Evolutionary conservation across 768 basidiomycete species (phyloP).

Genomic region (Leccinum uliginosum): DNA sequence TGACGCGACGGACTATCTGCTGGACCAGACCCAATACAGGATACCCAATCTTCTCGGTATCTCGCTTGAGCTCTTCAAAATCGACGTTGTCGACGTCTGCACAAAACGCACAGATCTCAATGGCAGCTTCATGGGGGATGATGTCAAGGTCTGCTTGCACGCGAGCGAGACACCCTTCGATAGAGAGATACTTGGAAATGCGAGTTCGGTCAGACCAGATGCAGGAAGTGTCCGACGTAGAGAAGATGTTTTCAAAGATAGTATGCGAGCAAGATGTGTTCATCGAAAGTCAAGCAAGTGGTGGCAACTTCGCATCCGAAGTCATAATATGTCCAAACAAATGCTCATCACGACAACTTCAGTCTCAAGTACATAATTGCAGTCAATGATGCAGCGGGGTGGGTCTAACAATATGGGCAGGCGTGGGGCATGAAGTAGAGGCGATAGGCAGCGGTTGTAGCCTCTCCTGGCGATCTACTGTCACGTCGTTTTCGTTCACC

Average conservation of each 20-base stretch:
- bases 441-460: too few species aligned
- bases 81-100: conserved; percentile 32
- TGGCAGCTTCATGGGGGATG: conserved; percentile 37
- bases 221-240: conserved; percentile 32
- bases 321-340: too few species aligned
- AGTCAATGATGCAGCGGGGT: too few species aligned
- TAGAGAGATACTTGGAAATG: conserved; percentile 21
- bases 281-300: too few species aligned
- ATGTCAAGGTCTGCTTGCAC: conserved; percentile 37
- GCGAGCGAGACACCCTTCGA: conserved; percentile 33
- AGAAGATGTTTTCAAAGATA: conserved; percentile 40
- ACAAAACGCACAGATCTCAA: conserved; percentile 34
- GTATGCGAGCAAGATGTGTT: conserved; percentile 3
- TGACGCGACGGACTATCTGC: conserved; percentile 39
- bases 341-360: too few species aligned
- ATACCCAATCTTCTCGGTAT: conserved; percentile 42
- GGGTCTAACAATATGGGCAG: too few species aligned
- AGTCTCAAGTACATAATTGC: too few species aligned
- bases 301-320: too few species aligned
- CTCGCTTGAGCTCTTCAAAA: conserved; percentile 34
- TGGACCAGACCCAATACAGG: conserved; percentile 42
- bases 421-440: too few species aligned
- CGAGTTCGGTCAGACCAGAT: conserved; percentile 39
- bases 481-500: too few species aligned
- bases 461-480: too few species aligned